Evolutionary conservation across 2,329 filamentous ascomycete species (phyloP).

Genomic region (Colletotrichum australisinense): DNA sequence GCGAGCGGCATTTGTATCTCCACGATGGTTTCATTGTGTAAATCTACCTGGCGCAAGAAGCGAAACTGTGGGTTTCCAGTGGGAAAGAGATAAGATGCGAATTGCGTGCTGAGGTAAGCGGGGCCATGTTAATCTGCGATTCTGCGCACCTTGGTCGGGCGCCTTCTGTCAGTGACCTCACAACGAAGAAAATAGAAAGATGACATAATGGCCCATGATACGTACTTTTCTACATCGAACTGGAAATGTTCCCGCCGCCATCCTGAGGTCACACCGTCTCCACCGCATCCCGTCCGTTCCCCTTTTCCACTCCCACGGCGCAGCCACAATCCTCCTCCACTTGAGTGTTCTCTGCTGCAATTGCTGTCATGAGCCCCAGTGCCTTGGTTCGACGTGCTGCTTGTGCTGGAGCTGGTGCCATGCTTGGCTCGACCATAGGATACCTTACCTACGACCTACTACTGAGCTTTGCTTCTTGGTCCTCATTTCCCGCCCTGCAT

Average conservation of each 20-base stretch:
- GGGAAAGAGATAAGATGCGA: background rate
- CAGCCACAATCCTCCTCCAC: conserved; percentile 1
- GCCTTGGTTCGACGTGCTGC: background rate
- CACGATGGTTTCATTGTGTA: conserved; percentile 16
- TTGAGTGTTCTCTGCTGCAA: background rate
- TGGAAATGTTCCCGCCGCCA: background rate
- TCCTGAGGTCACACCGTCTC: background rate
- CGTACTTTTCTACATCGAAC: background rate
- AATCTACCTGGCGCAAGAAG: conserved; percentile 15
- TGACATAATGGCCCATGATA: background rate
- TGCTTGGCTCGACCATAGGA: background rate
- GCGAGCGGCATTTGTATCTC: conserved; percentile 22
- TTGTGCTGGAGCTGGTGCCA: conserved; percentile 3
- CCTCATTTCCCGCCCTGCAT: conserved; percentile 13
- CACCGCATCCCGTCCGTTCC: conserved; percentile 8
- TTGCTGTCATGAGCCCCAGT: conserved; percentile 1
- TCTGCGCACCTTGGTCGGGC: no score
- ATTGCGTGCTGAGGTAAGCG: conserved; percentile 9
- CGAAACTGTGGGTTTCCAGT: background rate
- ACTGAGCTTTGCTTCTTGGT: background rate
- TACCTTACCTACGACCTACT: no score
- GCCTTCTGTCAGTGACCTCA: no score
- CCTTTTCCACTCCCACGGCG: conserved; percentile 16
- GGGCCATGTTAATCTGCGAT: background rate
- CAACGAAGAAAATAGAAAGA: background rate